Conservation (phyloP, 2,329 filamentous ascomycete genomes). For the Myriosclerotinia scirpicola region DNA sequence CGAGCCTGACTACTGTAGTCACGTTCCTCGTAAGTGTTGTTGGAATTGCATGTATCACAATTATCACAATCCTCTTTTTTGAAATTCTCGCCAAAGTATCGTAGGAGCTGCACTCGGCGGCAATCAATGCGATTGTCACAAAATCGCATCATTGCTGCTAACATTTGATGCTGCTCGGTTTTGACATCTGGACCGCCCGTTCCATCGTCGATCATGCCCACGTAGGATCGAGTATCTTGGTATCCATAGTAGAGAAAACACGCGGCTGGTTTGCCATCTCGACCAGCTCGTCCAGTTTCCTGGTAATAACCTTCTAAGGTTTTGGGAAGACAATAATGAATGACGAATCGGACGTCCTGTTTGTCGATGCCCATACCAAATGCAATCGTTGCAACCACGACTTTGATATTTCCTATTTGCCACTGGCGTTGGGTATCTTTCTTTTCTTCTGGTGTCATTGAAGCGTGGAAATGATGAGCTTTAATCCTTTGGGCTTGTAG, state of each 20-base stretch:
- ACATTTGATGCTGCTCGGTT: constrained; percentile 78
- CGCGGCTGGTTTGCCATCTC: constrained; percentile 82
- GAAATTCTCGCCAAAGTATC: constrained; percentile 93
- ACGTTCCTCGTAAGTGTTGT: constrained; percentile 64
- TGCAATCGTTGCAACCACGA: constrained; percentile 96
- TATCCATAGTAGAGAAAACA: constrained; percentile 91
- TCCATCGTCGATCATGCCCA: constrained; percentile 79
- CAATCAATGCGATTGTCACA: constrained; percentile 90
- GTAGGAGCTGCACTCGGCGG: constrained; percentile 80
- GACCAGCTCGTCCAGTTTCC: constrained; percentile 90
- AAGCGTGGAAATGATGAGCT: constrained; percentile 85
- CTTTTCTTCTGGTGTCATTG: constrained; percentile 68
- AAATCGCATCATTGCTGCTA: constrained; percentile 79
- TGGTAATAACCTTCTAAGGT: constrained; percentile 98
- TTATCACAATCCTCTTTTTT: constrained; percentile 66
- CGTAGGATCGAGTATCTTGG: constrained; percentile 69
- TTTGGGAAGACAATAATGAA: constrained; percentile 90
- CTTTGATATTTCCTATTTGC: constrained; percentile 77
- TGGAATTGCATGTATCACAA: constrained; percentile 88
- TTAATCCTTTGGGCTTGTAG: constrained; percentile 65
- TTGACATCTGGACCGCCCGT: constrained; percentile 78
- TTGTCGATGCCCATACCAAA: constrained; percentile 99
- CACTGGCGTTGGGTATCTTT: constrained; percentile 72
- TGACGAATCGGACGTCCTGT: constrained; percentile 91
- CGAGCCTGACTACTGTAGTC: constrained; percentile 77